phyloP scores from a whole-genome alignment of 345 rosid genomes.

The Boechera divaricarpa region DNA sequence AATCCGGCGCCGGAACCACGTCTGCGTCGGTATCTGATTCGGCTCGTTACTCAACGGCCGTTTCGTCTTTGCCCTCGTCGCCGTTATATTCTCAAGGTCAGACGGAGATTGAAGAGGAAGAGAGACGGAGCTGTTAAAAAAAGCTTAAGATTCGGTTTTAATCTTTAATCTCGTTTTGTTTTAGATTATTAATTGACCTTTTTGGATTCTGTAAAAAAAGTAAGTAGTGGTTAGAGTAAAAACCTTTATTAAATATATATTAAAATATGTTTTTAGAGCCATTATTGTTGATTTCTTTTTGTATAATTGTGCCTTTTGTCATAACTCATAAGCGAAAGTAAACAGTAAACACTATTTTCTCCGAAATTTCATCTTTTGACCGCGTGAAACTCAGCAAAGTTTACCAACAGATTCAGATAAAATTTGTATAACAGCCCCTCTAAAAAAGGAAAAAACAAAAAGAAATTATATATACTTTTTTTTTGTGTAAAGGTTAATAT shows the following conservation, averaged over 20 bases:
- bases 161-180: constrained; percentile 12
- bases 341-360: not conserved
- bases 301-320: not conserved
- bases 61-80: constrained; percentile 45
- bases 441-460: not conserved
- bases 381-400: constrained; percentile 17
- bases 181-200: constrained; percentile 37
- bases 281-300: constrained; percentile 2
- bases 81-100: constrained; percentile 40
- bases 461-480: not conserved
- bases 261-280: constrained; percentile 9
- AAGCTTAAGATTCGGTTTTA: constrained; percentile 2
- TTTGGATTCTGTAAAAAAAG: constrained; percentile 39
- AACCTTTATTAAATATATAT: constrained; percentile 5
- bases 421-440: not conserved
- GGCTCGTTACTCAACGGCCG: constrained; percentile 44
- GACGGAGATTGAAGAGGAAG: constrained; percentile 50
- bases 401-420: not conserved
- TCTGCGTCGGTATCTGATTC: constrained; percentile 35
- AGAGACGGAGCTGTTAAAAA: constrained; percentile 37
- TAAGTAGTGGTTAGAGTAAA: constrained; percentile 37
- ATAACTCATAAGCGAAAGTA: not conserved
- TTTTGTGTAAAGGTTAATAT: not conserved
- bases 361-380: not conserved
- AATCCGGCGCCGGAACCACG: constrained; percentile 26